Conservation (phyloP, 306 rosid genomes). For the Cucurbita maxima region DNA sequence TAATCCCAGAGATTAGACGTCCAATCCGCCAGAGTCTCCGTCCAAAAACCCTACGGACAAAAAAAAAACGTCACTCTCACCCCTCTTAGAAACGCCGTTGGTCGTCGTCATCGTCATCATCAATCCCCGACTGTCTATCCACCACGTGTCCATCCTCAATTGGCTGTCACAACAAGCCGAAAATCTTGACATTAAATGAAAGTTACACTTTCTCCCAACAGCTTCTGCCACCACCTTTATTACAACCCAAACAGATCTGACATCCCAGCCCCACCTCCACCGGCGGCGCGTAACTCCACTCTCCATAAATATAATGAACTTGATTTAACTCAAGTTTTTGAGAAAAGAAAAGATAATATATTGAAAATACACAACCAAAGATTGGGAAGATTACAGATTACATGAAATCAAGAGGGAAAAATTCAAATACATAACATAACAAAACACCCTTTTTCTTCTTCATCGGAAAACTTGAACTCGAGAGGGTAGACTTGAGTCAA, state of each 20-base stretch:
- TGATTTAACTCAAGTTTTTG: too few relatives aligned
- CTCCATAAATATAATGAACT: neutral
- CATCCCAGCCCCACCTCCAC: neutral
- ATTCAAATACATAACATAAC: slow-evolving; percentile 2
- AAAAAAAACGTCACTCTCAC: neutral
- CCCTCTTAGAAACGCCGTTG: neutral
- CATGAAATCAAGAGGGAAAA: neutral
- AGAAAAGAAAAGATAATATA: neutral
- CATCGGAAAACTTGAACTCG: neutral
- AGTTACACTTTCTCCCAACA: slow-evolving; percentile 38
- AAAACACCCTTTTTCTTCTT: slow-evolving; percentile 5
- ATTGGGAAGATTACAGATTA: neutral
- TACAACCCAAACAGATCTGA: slow-evolving; percentile 7
- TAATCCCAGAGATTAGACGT: slow-evolving; percentile 4
- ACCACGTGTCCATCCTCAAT: neutral
- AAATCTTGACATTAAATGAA: slow-evolving; percentile 30
- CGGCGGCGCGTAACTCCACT: neutral
- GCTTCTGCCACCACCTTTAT: slow-evolving; percentile 36
- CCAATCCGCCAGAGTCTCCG: neutral
- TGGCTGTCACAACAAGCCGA: neutral
- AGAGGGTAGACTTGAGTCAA: slow-evolving; percentile 75
- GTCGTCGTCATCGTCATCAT: neutral
- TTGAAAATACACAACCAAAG: neutral
- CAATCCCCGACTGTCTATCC: neutral
- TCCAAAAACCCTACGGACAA: neutral